Conservation (phyloP, 2,329 filamentous ascomycete species). For the Ceratocystis albifundus region DNA sequence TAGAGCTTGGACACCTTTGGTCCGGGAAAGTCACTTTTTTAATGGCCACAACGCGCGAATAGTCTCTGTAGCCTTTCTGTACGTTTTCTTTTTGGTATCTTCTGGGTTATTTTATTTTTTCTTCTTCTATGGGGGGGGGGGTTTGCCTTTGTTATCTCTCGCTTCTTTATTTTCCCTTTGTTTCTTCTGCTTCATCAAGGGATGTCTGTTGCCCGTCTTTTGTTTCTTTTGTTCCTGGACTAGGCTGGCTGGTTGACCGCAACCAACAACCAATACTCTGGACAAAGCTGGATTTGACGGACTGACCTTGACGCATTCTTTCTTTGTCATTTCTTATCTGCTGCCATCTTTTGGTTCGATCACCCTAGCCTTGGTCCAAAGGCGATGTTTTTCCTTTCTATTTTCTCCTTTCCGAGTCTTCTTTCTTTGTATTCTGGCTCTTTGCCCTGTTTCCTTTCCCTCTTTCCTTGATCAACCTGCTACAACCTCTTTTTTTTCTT, state of each 20-base stretch:
- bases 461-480: not conserved
- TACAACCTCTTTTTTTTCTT: too few relatives aligned
- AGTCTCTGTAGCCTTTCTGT: not conserved
- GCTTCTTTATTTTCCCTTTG: not conserved
- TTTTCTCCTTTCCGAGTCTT: slow-evolving; percentile 5
- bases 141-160: not conserved
- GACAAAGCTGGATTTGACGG: too few relatives aligned
- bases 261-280: too few relatives aligned
- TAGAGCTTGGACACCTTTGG: too few relatives aligned
- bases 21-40: too few relatives aligned
- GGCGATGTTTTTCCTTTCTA: not conserved
- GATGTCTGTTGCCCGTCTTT: slow-evolving; percentile 1
- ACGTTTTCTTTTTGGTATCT: not conserved
- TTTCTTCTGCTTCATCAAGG: not conserved
- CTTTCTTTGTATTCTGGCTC: not conserved
- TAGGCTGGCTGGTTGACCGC: too few relatives aligned
- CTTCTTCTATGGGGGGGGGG: slow-evolving; percentile 3
- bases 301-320: too few relatives aligned
- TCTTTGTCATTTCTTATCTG: too few relatives aligned
- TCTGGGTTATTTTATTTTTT: not conserved
- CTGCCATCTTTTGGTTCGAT: too few relatives aligned
- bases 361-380: too few relatives aligned
- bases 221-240: not conserved
- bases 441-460: too few relatives aligned
- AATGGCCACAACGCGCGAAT: not conserved